These are phyloP conservation scores for Yamadazyma blattariae DNA, from an alignment of 1,139 yeast genomes.

Conservation along the genomic window DNA sequence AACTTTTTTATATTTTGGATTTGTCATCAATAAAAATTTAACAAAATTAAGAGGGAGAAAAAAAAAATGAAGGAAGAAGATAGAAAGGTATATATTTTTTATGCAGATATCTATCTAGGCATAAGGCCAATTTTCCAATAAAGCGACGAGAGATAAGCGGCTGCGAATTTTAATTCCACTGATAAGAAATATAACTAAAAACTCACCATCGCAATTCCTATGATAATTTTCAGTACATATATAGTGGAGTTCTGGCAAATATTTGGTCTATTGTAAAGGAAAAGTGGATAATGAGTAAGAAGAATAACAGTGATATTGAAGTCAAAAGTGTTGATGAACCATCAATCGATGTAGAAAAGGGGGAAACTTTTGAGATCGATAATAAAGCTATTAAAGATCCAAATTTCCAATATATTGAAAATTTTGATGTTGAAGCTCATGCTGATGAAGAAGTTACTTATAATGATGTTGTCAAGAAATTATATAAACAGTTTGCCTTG, in stretches of 20 bases:
- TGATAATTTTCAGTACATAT: no score
- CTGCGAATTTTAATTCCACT: no score
- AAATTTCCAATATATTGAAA: slow-evolving; percentile 14
- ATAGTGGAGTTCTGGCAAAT: no score
- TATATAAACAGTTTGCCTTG: slow-evolving; percentile 49
- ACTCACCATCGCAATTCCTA: no score
- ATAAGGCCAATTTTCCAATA: no score
- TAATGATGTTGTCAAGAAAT: slow-evolving; percentile 11
- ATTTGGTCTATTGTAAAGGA: no score
- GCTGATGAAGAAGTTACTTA: slow-evolving; percentile 13
- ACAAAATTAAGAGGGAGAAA: no score
- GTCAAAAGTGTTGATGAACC: slow-evolving; percentile 10
- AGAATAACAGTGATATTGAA: slow-evolving; percentile 4
- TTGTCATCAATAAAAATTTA: slow-evolving; percentile 14
- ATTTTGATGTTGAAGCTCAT: slow-evolving; percentile 14
- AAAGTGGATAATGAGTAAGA: slow-evolving; percentile 4
- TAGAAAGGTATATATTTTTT: no score
- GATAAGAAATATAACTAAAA: no score
- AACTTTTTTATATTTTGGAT: slow-evolving; percentile 8
- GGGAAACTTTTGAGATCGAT: slow-evolving; percentile 2
- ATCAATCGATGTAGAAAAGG: slow-evolving; percentile 6
- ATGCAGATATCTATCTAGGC: no score
- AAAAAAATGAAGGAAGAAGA: slow-evolving; percentile 3
- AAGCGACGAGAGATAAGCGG: no score
- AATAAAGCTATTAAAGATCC: slow-evolving; percentile 10